Percentiles rank a stretch among this genome's conserved stretches.
Evolutionary conservation across 306 rosid genomes (phyloP).

Genomic region (Lathyrus sativus): DNA sequence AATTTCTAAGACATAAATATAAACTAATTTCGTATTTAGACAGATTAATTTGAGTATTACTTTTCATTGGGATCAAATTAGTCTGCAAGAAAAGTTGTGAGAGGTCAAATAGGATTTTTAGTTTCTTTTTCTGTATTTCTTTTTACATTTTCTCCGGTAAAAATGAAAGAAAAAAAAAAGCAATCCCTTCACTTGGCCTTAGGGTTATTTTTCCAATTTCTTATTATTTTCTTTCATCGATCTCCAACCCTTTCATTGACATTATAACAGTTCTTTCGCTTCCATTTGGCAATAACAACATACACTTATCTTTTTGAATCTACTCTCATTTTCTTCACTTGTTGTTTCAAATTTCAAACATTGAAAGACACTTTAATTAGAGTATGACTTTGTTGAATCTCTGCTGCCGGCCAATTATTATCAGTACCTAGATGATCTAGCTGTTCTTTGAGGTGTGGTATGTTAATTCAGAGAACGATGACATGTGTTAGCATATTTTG

Average conservation of each 20-base stretch:
- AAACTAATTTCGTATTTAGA: no score
- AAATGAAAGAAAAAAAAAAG: no score
- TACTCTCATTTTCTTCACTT: neutral
- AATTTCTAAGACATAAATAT: no score
- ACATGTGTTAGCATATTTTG: neutral
- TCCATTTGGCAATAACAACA: neutral
- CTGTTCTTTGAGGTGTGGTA: neutral
- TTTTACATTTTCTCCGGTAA: no score
- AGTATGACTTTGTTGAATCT: neutral
- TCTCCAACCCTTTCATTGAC: neutral
- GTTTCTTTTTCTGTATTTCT: no score
- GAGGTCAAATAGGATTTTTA: no score
- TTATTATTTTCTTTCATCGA: neutral
- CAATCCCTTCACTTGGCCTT: neutral
- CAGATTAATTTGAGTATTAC: no score
- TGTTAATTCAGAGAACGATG: neutral
- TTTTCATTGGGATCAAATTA: no score
- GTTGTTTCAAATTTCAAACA: neutral
- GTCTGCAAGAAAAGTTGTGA: no score
- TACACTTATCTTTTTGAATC: neutral
- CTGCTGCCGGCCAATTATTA: neutral
- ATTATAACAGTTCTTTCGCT: neutral
- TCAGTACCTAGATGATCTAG: neutral
- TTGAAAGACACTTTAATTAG: neutral
- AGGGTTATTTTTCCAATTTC: neutral